phyloP scores from a whole-genome alignment of 768 basidiomycete genomes.

The Gloeopeniophorella convolvens region DNA sequence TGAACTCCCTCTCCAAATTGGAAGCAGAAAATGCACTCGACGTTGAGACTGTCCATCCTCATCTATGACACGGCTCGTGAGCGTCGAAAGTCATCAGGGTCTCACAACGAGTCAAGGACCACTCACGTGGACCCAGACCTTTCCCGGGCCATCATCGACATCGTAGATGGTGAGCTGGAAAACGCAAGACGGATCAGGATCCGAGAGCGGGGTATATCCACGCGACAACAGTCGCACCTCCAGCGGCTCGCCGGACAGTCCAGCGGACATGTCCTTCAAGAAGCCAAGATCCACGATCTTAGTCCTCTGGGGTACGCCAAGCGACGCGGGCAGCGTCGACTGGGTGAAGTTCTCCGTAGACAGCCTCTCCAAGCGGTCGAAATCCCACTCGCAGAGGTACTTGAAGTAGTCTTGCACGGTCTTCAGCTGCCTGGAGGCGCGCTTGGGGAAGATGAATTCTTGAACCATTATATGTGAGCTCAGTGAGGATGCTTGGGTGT shows the following conservation, averaged over 20 bases:
- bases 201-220: background rate
- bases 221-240: background rate
- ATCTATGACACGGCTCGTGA: background rate
- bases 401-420: background rate
- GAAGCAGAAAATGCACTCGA: background rate
- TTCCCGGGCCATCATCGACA: background rate
- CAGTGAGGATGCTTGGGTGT: background rate
- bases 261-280: background rate
- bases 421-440: background rate
- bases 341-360: background rate
- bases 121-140: constrained; percentile 1
- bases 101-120: background rate
- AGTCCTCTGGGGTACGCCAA: background rate
- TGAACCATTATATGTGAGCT: background rate
- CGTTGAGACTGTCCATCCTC: background rate
- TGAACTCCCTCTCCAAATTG: background rate
- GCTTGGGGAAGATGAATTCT: background rate
- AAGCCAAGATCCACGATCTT: background rate
- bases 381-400: background rate
- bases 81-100: background rate
- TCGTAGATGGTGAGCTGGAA: background rate
- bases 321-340: background rate
- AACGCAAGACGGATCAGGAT: background rate
- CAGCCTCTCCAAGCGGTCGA: background rate
- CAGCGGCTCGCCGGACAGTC: background rate